phyloP scores from a whole-genome alignment of 176 grass and related monocot genomes.

The Lolium perenne region DNA sequence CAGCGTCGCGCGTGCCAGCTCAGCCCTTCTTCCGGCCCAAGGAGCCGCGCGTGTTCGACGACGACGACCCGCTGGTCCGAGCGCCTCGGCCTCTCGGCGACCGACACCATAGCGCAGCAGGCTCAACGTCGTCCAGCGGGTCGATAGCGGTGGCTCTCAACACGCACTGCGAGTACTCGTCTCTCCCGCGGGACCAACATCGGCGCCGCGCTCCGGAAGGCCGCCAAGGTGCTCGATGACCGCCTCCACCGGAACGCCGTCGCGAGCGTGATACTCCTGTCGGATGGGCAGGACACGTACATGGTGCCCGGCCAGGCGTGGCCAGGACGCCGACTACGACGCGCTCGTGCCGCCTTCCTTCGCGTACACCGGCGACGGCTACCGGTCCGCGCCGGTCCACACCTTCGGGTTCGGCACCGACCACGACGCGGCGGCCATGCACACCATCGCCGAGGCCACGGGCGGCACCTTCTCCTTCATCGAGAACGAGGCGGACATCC shows the following conservation, averaged over 20 bases:
- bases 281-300: slow-evolving; percentile 85
- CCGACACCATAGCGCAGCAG: background rate
- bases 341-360: slow-evolving; percentile 65
- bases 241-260: slow-evolving; percentile 60
- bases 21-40: slow-evolving; percentile 50
- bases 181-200: slow-evolving; percentile 69
- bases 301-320: slow-evolving; percentile 44
- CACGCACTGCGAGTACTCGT: slow-evolving; percentile 63
- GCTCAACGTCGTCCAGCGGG: background rate
- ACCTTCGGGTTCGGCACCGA: slow-evolving; percentile 80
- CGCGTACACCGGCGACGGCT: background rate
- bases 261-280: slow-evolving; percentile 78
- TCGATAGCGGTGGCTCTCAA: slow-evolving; percentile 39
- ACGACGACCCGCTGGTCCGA: slow-evolving; percentile 47
- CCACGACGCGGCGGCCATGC: slow-evolving; percentile 85
- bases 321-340: slow-evolving; percentile 46
- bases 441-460: slow-evolving; percentile 65
- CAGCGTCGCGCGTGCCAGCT: background rate
- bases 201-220: slow-evolving; percentile 60
- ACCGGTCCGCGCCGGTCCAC: slow-evolving; percentile 55
- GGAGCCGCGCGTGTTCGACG: slow-evolving; percentile 58
- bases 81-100: slow-evolving; percentile 23
- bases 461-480: slow-evolving; percentile 89
- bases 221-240: slow-evolving; percentile 76
- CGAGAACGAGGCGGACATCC: slow-evolving; percentile 63